Evolutionary conservation across 78 protist genomes (phyloP), one percentile per base, ranked within the genome.

Genomic region (Ministeria vibrans): DNA sequence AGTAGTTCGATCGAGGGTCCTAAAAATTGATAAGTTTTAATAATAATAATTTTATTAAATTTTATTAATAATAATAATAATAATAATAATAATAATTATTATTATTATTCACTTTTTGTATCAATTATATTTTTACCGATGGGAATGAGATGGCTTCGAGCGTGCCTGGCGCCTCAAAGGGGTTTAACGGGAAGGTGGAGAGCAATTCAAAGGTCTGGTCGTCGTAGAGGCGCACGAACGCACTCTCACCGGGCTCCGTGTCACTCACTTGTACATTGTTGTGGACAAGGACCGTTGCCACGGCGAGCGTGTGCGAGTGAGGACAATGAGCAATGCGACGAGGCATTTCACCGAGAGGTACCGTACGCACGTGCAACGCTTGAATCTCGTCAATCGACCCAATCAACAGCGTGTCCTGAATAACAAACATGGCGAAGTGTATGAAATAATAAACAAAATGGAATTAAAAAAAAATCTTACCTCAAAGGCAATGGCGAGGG

Each of bases 331-430:
- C 71, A 38, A 95, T 85, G 43, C 93, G 76, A 32, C 93, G 74
- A 2, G 95, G 95, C 89, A 79, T 81, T 62, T 85, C 95, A n/a
- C 79, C 81, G 9, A 95, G 75, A 6, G 94, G 91, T 1, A 90
- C 53, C 20, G 95, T 87, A 75, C 83, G 83, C 34, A 92, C 82
- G 83, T 95, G 96, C 34, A 95, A 80, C 72, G 88, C 90, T 83
- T 94, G 95, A 44, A 95, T 87, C 49, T 87, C 92, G 59, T 95
- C 96, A 32, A 95, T 86, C 7, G 83, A 73, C n/a, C 94, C 92
- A 15, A 87, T 77, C 32, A 49, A 25, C 36, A 82, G 75, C 18
- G 18, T 23, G 18, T 5, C 23, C 45, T 46, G 70, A 9, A 69
- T 53, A 11, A 79, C 44, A 77, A 79, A 20, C 22, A 61, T 62